Base-by-base conservation (phyloP, 305 asterid species). In the Fraxinus ornus region DNA sequence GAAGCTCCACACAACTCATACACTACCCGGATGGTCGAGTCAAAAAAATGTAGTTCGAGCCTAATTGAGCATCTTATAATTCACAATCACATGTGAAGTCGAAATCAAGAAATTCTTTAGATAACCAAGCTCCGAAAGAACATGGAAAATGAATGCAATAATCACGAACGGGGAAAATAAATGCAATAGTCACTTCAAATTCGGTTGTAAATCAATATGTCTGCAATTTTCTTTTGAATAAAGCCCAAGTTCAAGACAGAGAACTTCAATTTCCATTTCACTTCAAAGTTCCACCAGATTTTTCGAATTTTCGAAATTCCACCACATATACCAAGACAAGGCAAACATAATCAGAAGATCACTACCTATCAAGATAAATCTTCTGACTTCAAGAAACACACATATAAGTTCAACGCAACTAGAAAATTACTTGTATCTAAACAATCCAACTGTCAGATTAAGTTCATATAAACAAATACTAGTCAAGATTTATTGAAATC, bases 401-500 rank as follows among this genome's bases (percentile, higher is more conserved):
- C 28, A 72, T 30, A 83, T 4, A 57, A 79, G 64, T 33, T 73
- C 32, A 76, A 77, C 74, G 73, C 79, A 81, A 35, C 30, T 72
- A 13, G 1, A 75, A 24, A 36, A 78, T 32, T 55, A 71, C 32
- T 26, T 7, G 39, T 35, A 9, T 36, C 41, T 52, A 8, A 36
- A 26, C 77, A 39, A 72, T 81, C 80, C 28, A 72, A 4, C n/a
- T 17, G 28, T 60, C 49, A 35, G 24, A 77, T 26, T 52, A 36
- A 81, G 60, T 49, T 13, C 77, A 62, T 44, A 72, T 77, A 19
- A 57, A 57, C 68, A 19, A 57, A 57, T 33, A 78, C 35, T 22
- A 83, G 86, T 80, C 86, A 85, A 82, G 89, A 89, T 87, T 89
- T 37, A 88, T 47, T 84, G 88, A 84, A 83, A 90, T 90, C 87